Evolutionary conservation across 192 early-diverging fungal genomes (phyloP), one percentile per base, ranked within the genome.

Genomic region (Backusella australiensis): DNA sequence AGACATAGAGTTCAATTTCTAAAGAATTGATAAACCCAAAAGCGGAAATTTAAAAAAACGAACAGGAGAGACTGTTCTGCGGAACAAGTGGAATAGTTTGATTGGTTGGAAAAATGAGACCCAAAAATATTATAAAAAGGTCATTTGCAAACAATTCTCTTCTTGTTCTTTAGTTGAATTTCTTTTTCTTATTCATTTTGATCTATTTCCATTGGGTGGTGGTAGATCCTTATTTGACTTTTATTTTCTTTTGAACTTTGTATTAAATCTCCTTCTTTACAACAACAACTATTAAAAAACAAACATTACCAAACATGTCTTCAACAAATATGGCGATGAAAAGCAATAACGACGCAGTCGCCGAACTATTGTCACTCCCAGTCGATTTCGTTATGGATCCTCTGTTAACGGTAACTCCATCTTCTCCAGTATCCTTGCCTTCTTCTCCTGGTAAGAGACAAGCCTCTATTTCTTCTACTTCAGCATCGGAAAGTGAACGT

Each of bases 191-290:
- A 32, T 71, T 32, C 29, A 42, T 44, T 44, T 77, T 71, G 69
- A 69, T 74, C 34, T 69, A 21, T 71, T 67, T 79, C 78, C 78
- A 79, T 79, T 79, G 78, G 78, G 78, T 79, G 77, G 77, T 78
- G 78, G 78, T 78, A 71, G 42, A 77, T 70, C 68, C 42, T 41
- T 68, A 56, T 39, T 39, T 46, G 29, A 36, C 3, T 69, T 67
- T 32, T 21, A 17, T 35, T 39, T 39, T 46, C 35, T 73, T 41
- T 74, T 38, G 66, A 67, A 42, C 65, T 34, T 76, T 71, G 32
- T 73, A 23, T 29, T 42, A 71, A 71, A 29, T 71, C 35, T 41
- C 39, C 36, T 49, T 17, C 69, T 21, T 32, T 35, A 26, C 29
- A 66, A 72, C 65, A 56, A 52, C 66, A 74, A 73, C 23, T 38